Base-by-base conservation (phyloP, 176 grass and related monocot species). In the Calamus simplicifolius region DNA sequence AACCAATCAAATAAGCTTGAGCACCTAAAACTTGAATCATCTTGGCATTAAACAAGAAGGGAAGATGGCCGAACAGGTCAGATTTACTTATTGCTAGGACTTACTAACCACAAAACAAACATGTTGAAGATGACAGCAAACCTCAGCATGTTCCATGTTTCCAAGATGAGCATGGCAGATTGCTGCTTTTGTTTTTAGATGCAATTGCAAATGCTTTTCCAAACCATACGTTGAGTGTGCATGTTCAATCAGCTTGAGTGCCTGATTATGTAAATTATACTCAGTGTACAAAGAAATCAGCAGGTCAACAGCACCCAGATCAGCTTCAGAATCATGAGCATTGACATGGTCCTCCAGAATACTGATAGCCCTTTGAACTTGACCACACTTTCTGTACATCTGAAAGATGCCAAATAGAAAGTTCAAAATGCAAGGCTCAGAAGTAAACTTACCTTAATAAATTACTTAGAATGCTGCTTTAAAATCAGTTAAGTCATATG, bases 361-460 rank as follows among this genome's bases (percentile, higher is more conserved):
- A 79, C n/a, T 64, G 50, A 97, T 91, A 56, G 80, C 92, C 61
- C 73, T 90, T 59, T 88, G 81, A 63, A 72, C 54, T 50, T 76
- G 73, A 62, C 75, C 87, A 66, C 66, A 91, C 19, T 88, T 89
- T 48, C 78, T 78, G 78, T 97, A 90, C 92, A 91, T 91, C 92
- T 86, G 76, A 53, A 80, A 76, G 30, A 78, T 52, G 18, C 18
- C 61, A 76, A 18, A 77, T 49, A 59, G 7, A n/a, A 50, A 66
- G 12, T 43, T 43, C 35, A 43, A 18, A 19, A 54, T 31, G 26
- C 6, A 67, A 54, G 7, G 15, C 19, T 67, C 15, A 31, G 25
- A 28, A 67, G 23, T n/a, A 54, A 19, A 67, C 5, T 12, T 52
- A 52, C 16, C 13, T 66, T 29, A 66, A 65, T 25, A 43, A 43